These are phyloP conservation scores for Pigoraptor vietnamica DNA, from an alignment of 78 protist genomes.

Conservation along the genomic window DNA sequence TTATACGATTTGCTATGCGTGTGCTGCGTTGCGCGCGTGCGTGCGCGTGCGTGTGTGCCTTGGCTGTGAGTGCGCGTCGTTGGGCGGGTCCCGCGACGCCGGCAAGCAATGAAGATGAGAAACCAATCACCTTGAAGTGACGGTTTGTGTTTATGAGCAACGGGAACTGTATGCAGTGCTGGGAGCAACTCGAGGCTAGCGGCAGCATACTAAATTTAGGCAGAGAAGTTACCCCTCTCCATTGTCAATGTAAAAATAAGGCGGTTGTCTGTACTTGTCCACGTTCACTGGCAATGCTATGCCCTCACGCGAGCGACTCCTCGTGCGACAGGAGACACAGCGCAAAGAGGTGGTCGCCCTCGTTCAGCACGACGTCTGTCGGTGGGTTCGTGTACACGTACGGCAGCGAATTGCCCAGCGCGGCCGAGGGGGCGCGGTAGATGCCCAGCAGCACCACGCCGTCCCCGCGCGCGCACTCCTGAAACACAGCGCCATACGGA, in stretches of 20 bases:
- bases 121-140: no score
- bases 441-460: neutral
- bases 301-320: neutral
- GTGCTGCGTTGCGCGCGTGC: neutral
- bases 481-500: neutral
- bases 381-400: neutral
- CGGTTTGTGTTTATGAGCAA: no score
- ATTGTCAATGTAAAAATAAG: no score
- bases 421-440: neutral
- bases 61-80: neutral
- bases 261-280: no score
- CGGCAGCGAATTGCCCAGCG: neutral
- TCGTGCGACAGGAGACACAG: neutral
- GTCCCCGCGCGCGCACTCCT: neutral
- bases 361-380: neutral
- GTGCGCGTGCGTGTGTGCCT: neutral
- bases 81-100: no score
- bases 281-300: neutral
- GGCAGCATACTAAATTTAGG: no score
- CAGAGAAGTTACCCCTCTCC: no score
- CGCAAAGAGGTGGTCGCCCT: neutral
- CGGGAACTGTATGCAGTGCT: no score
- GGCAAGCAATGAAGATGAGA: no score
- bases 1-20: no score
- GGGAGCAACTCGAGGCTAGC: no score